Conservation (phyloP, 1,139 yeast species). For the Zygosaccharomyces sapae region DNA sequence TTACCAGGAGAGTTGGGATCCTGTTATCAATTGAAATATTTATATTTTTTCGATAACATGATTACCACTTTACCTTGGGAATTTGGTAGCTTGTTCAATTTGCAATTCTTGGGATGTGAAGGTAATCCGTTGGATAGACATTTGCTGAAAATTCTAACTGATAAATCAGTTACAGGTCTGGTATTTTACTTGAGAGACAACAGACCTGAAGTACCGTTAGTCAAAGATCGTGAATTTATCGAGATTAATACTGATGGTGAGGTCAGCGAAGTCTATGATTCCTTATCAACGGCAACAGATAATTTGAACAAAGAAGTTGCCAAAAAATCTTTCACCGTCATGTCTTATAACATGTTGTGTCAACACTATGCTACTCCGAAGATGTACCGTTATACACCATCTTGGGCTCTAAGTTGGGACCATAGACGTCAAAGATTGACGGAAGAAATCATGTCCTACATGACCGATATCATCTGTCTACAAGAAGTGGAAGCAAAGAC, state of each 20-base stretch:
- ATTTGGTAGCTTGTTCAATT: slow-evolving; percentile 79
- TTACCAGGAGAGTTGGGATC: slow-evolving; percentile 82
- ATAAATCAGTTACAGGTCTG: slow-evolving; percentile 81
- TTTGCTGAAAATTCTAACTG: slow-evolving; percentile 63
- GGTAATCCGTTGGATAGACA: slow-evolving; percentile 81
- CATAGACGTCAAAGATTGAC: slow-evolving; percentile 73
- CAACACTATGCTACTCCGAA: slow-evolving; percentile 93
- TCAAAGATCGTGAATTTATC: slow-evolving; percentile 79
- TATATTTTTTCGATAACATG: slow-evolving; percentile 85
- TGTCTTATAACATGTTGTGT: slow-evolving; percentile 88
- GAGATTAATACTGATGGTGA: slow-evolving; percentile 74
- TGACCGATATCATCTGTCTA: slow-evolving; percentile 78
- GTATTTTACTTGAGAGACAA: slow-evolving; percentile 77
- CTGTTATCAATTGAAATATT: slow-evolving; percentile 71
- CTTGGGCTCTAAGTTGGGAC: slow-evolving; percentile 97
- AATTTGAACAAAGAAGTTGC: slow-evolving; percentile 28
- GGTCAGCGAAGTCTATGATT: slow-evolving; percentile 41
- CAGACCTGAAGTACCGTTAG: slow-evolving; percentile 62
- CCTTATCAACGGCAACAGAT: slow-evolving; percentile 36
- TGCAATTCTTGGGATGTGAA: slow-evolving; percentile 85
- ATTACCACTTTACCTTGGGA: slow-evolving; percentile 72
- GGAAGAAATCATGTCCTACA: slow-evolving; percentile 61
- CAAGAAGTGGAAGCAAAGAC: slow-evolving; percentile 93
- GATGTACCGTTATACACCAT: slow-evolving; percentile 90
- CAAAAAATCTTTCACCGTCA: slow-evolving; percentile 58